Evolutionary conservation across 179 eudicot species (phyloP).

Genomic region (Drosera spatulata): DNA sequence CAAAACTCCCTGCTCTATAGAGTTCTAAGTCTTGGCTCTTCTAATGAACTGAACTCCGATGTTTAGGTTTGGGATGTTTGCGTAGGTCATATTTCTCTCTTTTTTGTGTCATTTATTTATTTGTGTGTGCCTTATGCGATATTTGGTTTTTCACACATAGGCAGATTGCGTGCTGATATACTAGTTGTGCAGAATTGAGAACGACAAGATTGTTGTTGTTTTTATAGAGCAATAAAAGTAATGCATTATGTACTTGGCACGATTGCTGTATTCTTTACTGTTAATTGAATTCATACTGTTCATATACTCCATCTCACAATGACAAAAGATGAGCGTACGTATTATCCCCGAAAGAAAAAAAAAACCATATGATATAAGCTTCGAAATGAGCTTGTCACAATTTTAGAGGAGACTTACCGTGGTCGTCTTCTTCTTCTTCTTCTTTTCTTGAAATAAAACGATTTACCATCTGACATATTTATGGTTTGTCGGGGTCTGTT

Average conservation of each 20-base stretch:
- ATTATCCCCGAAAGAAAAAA: no score
- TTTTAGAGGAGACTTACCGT: no score
- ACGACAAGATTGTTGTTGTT: conserved; percentile 13
- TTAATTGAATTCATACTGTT: no score
- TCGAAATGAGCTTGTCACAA: no score
- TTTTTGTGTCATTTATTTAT: conserved; percentile 8
- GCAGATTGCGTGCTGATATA: conserved; percentile 8
- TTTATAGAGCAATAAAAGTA: conserved; percentile 9
- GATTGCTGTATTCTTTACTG: no score
- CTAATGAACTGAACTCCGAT: conserved; percentile 4
- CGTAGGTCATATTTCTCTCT: conserved; percentile 5
- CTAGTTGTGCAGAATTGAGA: conserved; percentile 7
- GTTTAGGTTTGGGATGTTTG: conserved; percentile 14
- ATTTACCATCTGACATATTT: no score
- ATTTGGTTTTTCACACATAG: background rate
- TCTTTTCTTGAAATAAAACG: no score
- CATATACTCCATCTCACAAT: no score
- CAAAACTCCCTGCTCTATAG: conserved; percentile 16
- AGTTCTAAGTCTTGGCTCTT: conserved; percentile 9
- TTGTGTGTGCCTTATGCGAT: conserved; percentile 5
- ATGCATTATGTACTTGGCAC: background rate
- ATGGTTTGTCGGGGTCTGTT: no score
- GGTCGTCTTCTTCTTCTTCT: no score
- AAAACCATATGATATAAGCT: no score
- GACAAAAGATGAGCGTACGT: no score